Evolutionary conservation across 1,139 yeast genomes (phyloP), one percentile per base, ranked within the genome.

Genomic region (Pneumocystis carinii): DNA sequence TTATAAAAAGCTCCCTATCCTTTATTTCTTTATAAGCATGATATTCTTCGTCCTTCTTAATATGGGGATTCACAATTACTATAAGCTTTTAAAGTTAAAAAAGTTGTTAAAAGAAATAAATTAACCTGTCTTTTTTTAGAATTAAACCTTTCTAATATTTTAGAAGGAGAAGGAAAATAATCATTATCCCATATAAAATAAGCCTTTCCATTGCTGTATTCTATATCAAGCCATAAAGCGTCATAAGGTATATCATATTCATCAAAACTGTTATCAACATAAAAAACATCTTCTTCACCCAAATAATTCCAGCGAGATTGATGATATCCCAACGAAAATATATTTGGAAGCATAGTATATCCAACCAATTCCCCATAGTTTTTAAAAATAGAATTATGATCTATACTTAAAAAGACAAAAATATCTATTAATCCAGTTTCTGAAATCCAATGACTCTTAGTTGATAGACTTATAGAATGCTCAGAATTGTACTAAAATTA

Each of bases 291-390:
- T 12, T 79, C 79, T 71, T 87, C 90, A 68, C 87, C 90, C 71
- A 89, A 88, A 75, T 92, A 92, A 74, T 92, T 94, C 98, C 98
- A 92, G 70, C 98, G 80, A 72, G 97, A 92, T 74, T 90, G 97
- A 72, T 92, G 98, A 71, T 92, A 88, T 0, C 96, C 98, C 42
- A 90, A 75, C 0, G 96, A 78, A 69, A 90, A 87, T 59, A 85
- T 69, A 66, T 84, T 87, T 0, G 98, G 99, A n/a, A 92, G 75
- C 14, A 77, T 74, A 0, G 89, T 78, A 66, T 76, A 81, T 0
- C 99, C 98, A 0, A 95, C 85, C n/a, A 92, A 73, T 5, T 74
- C 70, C 0, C 90, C 86, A 72, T 86, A 92, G 58, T 82, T 78
- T 61, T 78, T 71, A 61, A 85, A 81, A 38, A 92, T 79, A 8